These are phyloP conservation scores for Aureobasidium namibiae DNA, from an alignment of 2,329 filamentous ascomycete species.

Conservation along the genomic window DNA sequence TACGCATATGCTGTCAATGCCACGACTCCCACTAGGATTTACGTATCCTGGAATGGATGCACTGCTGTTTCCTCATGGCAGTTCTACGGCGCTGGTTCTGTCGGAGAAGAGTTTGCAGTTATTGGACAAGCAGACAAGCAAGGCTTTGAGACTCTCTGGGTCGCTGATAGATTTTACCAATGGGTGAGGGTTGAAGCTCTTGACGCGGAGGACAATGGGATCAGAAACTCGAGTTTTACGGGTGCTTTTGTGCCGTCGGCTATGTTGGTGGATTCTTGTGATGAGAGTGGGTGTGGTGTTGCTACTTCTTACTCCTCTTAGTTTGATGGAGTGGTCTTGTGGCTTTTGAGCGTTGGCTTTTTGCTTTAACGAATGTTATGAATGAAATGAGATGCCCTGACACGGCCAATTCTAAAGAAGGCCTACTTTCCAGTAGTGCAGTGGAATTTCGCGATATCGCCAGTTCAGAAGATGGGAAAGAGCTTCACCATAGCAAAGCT, in stretches of 20 bases:
- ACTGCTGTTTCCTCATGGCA: conserved; percentile 38
- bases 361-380: background rate
- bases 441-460: too few relatives aligned
- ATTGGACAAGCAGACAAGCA: conserved; percentile 13
- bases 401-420: too few relatives aligned
- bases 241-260: conserved; percentile 17
- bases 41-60: conserved; percentile 44
- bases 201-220: conserved; percentile 15
- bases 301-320: conserved; percentile 9
- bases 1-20: conserved; percentile 24
- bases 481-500: too few relatives aligned
- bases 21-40: conserved; percentile 28
- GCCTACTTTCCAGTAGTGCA: too few relatives aligned
- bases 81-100: conserved; percentile 31
- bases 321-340: background rate
- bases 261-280: background rate
- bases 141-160: conserved; percentile 21
- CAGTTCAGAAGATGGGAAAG: too few relatives aligned
- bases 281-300: conserved; percentile 1
- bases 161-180: conserved; percentile 13
- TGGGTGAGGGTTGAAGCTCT: conserved; percentile 21
- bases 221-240: conserved; percentile 21
- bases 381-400: background rate
- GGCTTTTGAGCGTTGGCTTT: background rate
- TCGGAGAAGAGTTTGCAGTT: conserved; percentile 15